Percentiles rank a stretch among this genome's conserved stretches.
Evolutionary conservation across 345 rosid species (phyloP).

Genomic region (Aquilaria yunnanensis): DNA sequence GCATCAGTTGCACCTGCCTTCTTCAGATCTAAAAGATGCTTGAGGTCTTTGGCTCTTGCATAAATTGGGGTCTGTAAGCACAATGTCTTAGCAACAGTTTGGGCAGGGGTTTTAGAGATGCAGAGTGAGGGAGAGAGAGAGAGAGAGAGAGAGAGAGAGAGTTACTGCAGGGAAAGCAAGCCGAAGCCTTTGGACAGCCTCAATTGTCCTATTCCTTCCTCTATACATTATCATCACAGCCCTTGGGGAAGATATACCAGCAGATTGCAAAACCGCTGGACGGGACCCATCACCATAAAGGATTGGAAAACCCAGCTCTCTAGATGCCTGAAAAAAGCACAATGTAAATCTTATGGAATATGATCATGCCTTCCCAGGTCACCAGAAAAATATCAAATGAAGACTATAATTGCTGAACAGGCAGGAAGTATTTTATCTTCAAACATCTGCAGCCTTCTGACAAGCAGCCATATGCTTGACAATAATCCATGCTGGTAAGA

Average conservation of each 20-base stretch:
- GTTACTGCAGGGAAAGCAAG: conserved; percentile 79
- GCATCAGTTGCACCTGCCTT: conserved; percentile 93
- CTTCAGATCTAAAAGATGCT: conserved; percentile 85
- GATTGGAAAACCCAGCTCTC: conserved; percentile 81
- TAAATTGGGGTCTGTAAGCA: conserved; percentile 68
- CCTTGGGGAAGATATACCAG: conserved; percentile 83
- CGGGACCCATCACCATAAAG: conserved; percentile 90
- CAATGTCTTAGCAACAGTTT: conserved; percentile 13
- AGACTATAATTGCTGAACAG: too few species aligned
- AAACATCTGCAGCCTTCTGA: too few species aligned
- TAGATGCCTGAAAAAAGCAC: conserved; percentile 45
- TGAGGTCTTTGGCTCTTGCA: conserved; percentile 81
- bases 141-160: too few species aligned
- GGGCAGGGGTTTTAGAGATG: conserved; percentile 1
- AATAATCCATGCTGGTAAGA: too few species aligned
- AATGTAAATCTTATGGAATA: background rate
- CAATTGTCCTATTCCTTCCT: conserved; percentile 66
- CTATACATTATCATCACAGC: conserved; percentile 93
- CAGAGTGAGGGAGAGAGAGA: background rate
- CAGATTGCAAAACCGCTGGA: conserved; percentile 80
- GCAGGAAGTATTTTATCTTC: too few species aligned
- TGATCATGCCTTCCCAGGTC: too few species aligned
- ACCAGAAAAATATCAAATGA: too few species aligned
- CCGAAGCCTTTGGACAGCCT: conserved; percentile 86
- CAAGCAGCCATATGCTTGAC: too few species aligned